Evolutionary conservation across 768 basidiomycete genomes (phyloP).

Genomic region (Artomyces pyxidatus): DNA sequence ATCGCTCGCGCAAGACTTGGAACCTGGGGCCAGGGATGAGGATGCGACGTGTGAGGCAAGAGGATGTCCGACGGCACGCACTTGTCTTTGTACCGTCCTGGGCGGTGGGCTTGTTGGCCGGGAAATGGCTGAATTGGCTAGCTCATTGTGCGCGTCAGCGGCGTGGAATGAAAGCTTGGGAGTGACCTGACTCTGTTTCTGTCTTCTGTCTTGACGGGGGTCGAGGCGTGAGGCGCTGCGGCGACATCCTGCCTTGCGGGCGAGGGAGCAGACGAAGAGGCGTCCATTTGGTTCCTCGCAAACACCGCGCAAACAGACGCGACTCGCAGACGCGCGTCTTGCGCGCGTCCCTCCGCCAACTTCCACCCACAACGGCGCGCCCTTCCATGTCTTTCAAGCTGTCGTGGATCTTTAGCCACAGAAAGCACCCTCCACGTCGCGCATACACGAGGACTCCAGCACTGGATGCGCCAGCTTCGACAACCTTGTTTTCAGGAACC

Average conservation of each 20-base stretch:
- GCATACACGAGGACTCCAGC: too few species aligned
- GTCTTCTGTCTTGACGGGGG: conserved; percentile 16
- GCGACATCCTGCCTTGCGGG: not conserved
- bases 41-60: too few species aligned
- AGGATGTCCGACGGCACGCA: not conserved
- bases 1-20: conserved; percentile 14
- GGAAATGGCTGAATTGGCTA: too few species aligned
- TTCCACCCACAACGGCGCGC: not conserved
- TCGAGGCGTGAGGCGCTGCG: not conserved
- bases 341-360: not conserved
- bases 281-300: not conserved
- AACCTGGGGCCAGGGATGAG: conserved; percentile 1
- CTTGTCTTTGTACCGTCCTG: conserved; percentile 16
- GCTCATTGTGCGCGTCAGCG: too few species aligned
- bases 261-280: not conserved
- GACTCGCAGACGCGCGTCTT: too few species aligned
- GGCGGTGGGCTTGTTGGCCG: not conserved
- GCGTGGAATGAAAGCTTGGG: too few species aligned
- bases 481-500: too few species aligned
- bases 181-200: conserved; percentile 4
- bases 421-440: too few species aligned
- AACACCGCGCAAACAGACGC: too few species aligned
- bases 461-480: too few species aligned
- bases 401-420: too few species aligned
- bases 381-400: too few species aligned